Evolutionary conservation across 306 rosid species (phyloP), one percentile per base, ranked within the genome.

Genomic region (Begonia loranthoides): DNA sequence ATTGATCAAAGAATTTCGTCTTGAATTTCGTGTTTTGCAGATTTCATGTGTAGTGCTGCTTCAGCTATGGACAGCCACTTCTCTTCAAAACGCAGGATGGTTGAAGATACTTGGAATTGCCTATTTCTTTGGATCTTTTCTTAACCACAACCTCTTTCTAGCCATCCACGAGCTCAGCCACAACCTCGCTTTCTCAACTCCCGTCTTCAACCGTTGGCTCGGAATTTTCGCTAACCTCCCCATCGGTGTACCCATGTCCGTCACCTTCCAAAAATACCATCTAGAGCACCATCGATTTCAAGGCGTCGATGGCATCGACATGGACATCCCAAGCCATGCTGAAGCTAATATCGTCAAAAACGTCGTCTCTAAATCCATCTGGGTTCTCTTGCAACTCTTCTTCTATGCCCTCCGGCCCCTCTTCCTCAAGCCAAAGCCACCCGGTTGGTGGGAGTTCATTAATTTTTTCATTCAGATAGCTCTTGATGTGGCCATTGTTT

Each of bases 131-230:
- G 95, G 97, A 44, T 77, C 97, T 57, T 82, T 90, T 73, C 85
- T 90, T 61, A 90, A 85, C 71, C 97, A 90, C 80, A 85, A 85
- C 61, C 94, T 90, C 52, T 90, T 85, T 76, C 69, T 90, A 65
- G 97, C 94, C 46, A 85, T 90, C 73, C 97, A 90, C 56, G 97
- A 90, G 74, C 83, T 85, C 58, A 82, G 95, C 61, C 97, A 90
- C 83, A 90, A 85, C 66, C 94, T 90, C 7, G 92, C 97, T 66
- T 90, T 90, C 82, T 80, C 90, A 19, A 73, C 77, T 41, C 97
- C 95, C 5, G 72, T 47, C 58, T 66, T 49, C 71, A 90, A 90
- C 66, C 83, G 83, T 52, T 85, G 85, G 94, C 87, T 90, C 0
- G 94, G 95, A 47, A 85, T 90, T 67, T 82, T 82, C 0, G 94